Percentiles rank a stretch among this genome's conserved stretches.
phyloP scores from a whole-genome alignment of 2,329 filamentous ascomycete species.

The Magnaporthales sp. region DNA sequence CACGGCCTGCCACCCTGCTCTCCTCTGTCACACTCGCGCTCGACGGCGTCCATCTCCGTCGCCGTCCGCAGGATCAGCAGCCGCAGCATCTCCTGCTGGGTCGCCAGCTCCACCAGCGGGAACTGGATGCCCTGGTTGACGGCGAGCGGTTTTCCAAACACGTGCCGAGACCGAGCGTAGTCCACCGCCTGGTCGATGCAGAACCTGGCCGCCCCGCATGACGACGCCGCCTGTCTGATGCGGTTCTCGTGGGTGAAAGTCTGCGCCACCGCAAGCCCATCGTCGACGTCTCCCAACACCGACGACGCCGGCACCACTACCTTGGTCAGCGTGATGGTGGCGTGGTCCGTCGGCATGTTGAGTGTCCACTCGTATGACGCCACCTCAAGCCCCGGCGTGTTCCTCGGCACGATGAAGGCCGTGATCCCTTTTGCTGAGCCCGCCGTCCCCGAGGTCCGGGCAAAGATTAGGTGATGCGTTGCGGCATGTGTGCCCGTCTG shows the following conservation, averaged over 20 bases:
- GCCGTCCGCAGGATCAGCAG: constrained; percentile 54
- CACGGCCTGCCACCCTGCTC: constrained; percentile 19
- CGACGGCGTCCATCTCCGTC: constrained; percentile 49
- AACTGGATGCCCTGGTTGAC: constrained; percentile 57
- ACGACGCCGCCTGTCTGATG: constrained; percentile 54
- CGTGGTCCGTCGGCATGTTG: constrained; percentile 60
- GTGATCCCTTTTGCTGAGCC: constrained; percentile 49
- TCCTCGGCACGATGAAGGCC: constrained; percentile 48
- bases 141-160: constrained; percentile 47
- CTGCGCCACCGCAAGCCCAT: constrained; percentile 51
- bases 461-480: constrained; percentile 55
- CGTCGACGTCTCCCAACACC: constrained; percentile 41
- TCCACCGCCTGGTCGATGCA: constrained; percentile 48
- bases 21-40: constrained; percentile 12
- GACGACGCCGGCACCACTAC: constrained; percentile 46
- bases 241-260: constrained; percentile 59
- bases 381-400: constrained; percentile 42
- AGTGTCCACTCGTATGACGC: constrained; percentile 56
- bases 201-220: constrained; percentile 49
- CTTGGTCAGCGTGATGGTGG: constrained; percentile 46
- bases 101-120: constrained; percentile 52
- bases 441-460: constrained; percentile 43
- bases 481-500: constrained; percentile 55
- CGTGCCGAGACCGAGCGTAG: constrained; percentile 43
- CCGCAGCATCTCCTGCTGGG: constrained; percentile 53